A percentile compares a stretch with the other conserved stretches of the same genome.
These are phyloP conservation scores for Pulveroboletus ravenelii DNA, from an alignment of 768 basidiomycete genomes.

Conservation along the genomic window DNA sequence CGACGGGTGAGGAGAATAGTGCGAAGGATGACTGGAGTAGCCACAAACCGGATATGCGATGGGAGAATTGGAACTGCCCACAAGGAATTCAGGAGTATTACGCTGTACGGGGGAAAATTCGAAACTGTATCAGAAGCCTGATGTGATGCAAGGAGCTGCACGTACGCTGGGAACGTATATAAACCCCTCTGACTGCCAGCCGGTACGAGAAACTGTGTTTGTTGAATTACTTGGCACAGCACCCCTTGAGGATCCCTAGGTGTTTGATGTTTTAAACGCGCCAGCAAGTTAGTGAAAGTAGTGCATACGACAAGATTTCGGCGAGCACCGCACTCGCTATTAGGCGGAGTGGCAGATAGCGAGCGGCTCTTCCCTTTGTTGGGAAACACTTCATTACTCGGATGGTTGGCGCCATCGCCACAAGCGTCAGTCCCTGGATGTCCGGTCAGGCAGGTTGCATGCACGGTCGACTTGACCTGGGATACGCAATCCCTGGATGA, in stretches of 20 bases:
- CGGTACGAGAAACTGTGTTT: background rate
- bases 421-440: background rate
- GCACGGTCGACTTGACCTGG: background rate
- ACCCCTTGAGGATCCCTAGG: slow-evolving; percentile 8
- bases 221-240: background rate
- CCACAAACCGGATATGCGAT: slow-evolving; percentile 29
- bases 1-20: background rate
- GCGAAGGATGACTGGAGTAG: slow-evolving; percentile 26
- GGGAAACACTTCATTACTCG: background rate
- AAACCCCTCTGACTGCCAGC: slow-evolving; percentile 16
- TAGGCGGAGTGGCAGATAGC: background rate
- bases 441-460: background rate
- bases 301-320: slow-evolving; percentile 11
- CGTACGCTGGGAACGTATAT: slow-evolving; percentile 29
- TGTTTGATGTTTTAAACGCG: slow-evolving; percentile 3
- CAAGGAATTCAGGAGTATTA: slow-evolving; percentile 30
- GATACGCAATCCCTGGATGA: slow-evolving; percentile 7
- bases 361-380: slow-evolving; percentile 24
- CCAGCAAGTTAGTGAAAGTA: background rate
- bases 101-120: slow-evolving; percentile 5
- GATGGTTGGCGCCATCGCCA: background rate
- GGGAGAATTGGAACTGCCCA: slow-evolving; percentile 28
- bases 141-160: background rate
- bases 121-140: background rate
- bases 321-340: background rate